A percentile compares a stretch with the other conserved stretches of the same genome.
These are phyloP conservation scores for Pilatotrama ljubarskyi DNA, from an alignment of 768 basidiomycete species.

Conservation along the genomic window DNA sequence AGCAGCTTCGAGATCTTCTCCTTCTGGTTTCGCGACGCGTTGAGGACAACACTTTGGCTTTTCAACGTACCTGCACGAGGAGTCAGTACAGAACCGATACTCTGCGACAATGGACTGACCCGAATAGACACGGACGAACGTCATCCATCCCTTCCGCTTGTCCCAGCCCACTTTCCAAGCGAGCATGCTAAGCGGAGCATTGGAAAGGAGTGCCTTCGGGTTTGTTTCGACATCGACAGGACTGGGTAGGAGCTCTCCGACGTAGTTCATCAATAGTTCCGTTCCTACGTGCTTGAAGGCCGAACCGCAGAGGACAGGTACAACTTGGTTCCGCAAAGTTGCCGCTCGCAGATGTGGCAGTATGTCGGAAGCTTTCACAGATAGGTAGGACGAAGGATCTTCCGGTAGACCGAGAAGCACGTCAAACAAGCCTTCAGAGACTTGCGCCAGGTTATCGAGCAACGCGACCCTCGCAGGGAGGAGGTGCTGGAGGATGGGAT, in stretches of 20 bases:
- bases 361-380: slow-evolving; percentile 52
- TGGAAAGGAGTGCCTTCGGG: slow-evolving; percentile 40
- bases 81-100: neutral
- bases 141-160: slow-evolving; percentile 85
- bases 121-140: slow-evolving; percentile 86
- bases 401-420: slow-evolving; percentile 57
- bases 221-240: slow-evolving; percentile 58
- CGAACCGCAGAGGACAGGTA: slow-evolving; percentile 84
- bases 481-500: slow-evolving; percentile 71
- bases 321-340: slow-evolving; percentile 61
- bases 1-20: slow-evolving; percentile 77
- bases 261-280: slow-evolving; percentile 77
- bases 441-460: slow-evolving; percentile 78
- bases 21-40: slow-evolving; percentile 64
- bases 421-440: slow-evolving; percentile 81
- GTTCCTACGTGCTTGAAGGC: slow-evolving; percentile 82
- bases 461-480: slow-evolving; percentile 66
- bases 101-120: slow-evolving; percentile 43
- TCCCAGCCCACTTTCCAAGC: slow-evolving; percentile 94
- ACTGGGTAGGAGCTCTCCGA: slow-evolving; percentile 76
- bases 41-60: slow-evolving; percentile 59
- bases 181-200: slow-evolving; percentile 58
- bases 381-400: slow-evolving; percentile 63
- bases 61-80: slow-evolving; percentile 64
- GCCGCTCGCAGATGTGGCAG: slow-evolving; percentile 67